Percentiles rank a stretch among this genome's conserved stretches.
These are phyloP conservation scores for Flaveria trinervia DNA, from an alignment of 129 eudicot genomes.

Conservation along the genomic window DNA sequence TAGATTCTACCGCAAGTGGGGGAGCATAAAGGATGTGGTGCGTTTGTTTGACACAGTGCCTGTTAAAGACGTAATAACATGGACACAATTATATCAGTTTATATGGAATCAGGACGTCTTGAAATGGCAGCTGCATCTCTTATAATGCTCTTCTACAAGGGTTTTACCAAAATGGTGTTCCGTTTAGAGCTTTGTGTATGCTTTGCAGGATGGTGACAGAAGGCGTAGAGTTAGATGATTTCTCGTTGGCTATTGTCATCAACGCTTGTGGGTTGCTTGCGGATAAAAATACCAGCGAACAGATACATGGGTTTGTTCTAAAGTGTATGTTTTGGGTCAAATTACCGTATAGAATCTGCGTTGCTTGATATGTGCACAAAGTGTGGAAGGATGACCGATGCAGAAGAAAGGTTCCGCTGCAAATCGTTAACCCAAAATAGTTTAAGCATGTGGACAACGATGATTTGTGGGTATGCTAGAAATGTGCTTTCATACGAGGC, in stretches of 20 bases:
- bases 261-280: conserved; percentile 65
- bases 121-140: conserved; percentile 60
- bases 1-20: conserved; percentile 65
- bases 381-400: conserved; percentile 80
- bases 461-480: conserved; percentile 39
- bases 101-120: conserved; percentile 68
- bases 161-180: conserved; percentile 59
- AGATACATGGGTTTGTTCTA: conserved; percentile 71
- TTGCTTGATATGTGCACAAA: conserved; percentile 84
- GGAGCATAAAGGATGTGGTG: conserved; percentile 50
- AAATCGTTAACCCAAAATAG: conserved; percentile 28
- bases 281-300: conserved; percentile 61
- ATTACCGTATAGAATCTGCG: conserved; percentile 57
- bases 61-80: conserved; percentile 65
- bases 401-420: conserved; percentile 56
- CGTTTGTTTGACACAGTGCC: conserved; percentile 63
- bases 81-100: conserved; percentile 76
- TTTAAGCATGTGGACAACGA: conserved; percentile 54
- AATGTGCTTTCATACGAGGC: conserved; percentile 65
- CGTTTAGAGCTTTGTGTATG: conserved; percentile 49
- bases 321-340: conserved; percentile 57
- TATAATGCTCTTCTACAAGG: conserved; percentile 79
- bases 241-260: conserved; percentile 63
- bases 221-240: conserved; percentile 63
- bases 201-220: conserved; percentile 61